These are phyloP conservation scores for Blastobotrys capitulatus DNA, from an alignment of 1,139 yeast species.

Conservation along the genomic window DNA sequence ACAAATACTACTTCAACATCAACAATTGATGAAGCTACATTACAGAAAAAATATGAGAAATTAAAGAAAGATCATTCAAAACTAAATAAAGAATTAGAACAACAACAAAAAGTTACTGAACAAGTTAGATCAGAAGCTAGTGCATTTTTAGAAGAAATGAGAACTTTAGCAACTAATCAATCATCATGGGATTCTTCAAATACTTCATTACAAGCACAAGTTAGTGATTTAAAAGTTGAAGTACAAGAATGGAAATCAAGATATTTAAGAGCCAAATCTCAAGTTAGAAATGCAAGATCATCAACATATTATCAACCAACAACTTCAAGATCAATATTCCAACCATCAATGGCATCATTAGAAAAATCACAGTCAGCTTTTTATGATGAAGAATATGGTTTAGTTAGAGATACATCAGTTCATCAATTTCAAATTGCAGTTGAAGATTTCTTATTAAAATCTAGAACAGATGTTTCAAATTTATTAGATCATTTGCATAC, in stretches of 20 bases:
- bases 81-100: constrained; percentile 28
- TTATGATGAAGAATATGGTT: constrained; percentile 23
- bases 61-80: constrained; percentile 21
- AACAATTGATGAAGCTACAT: constrained; percentile 3
- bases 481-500: constrained; percentile 31
- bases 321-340: constrained; percentile 15
- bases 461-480: constrained; percentile 24
- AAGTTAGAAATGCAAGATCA: constrained; percentile 28
- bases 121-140: constrained; percentile 40
- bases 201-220: constrained; percentile 22
- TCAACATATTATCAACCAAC: constrained; percentile 22
- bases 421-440: constrained; percentile 30
- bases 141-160: constrained; percentile 38
- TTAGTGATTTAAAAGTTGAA: constrained; percentile 32
- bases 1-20: neutral
- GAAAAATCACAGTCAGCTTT: constrained; percentile 20
- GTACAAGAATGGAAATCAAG: constrained; percentile 35
- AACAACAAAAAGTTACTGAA: constrained; percentile 36
- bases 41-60: constrained; percentile 19
- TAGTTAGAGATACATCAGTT: constrained; percentile 25
- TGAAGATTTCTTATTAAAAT: constrained; percentile 31
- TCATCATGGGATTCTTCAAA: constrained; percentile 23
- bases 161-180: constrained; percentile 29
- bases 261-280: constrained; percentile 30
- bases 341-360: constrained; percentile 18